Evolutionary conservation across 148 eudicot species (phyloP), one percentile per base, ranked within the genome.

Genomic region (Cornus suecica): DNA sequence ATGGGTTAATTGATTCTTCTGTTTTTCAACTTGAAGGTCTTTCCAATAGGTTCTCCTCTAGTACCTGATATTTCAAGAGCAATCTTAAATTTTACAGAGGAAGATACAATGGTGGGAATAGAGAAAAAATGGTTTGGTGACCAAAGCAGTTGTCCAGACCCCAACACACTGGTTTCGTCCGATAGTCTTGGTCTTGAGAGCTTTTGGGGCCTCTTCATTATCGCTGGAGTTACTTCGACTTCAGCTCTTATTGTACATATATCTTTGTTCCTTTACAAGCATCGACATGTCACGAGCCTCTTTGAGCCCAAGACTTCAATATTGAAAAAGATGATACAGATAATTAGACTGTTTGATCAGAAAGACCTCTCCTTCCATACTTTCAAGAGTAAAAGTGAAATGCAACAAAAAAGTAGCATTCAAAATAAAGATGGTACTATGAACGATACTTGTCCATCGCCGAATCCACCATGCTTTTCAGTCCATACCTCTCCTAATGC

Each of bases 21-120:
- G 9, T 76, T 10, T 18, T 32, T 10, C 48, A 56, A 45, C 58
- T 20, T 77, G 62, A 28, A 83, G 86, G 83, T 66, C 41, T 80
- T 80, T 42, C 84, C 84, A 15, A 82, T 41, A n/a, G 82, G 86
- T 11, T 85, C 88, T 0, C 76, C 75, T 22, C 78, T 86, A 22
- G 80, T 76, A 20, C 60, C 75, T 4, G 83, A 76, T 45, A 76
- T 86, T 73, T 86, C 88, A 26, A 71, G 74, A 52, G 77, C 76
- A 56, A 68, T 86, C 78, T 32, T 86, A 30, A 65, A 66, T 8
- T 76, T 86, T 30, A 83, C 81, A 10, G 80, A 86, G 74, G 79
- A 78, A 24, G 69, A 73, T 13, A 20, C 52, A 27, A 83, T 83
- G 82, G 20, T 24, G 1, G 6, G 0, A 14, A 42, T 86, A 22